Base-by-base conservation (phyloP, 129 eudicot species). In the Erigeron canadensis region DNA sequence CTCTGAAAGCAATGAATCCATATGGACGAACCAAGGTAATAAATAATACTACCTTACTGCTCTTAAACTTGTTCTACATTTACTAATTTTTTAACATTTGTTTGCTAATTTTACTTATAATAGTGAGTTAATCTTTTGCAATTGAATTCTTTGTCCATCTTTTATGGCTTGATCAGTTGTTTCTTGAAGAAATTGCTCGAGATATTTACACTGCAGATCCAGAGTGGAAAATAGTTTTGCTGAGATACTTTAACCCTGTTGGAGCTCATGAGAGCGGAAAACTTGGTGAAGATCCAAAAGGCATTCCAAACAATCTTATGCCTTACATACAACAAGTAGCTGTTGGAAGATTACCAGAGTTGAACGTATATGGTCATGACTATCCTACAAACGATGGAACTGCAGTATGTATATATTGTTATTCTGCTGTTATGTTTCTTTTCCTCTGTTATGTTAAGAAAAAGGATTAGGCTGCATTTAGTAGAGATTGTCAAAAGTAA, bases 21-120 rank as follows among this genome's bases (percentile, higher is more conserved):
- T 94, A 94, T 81, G 99, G 99, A 11, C 99, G 99, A 40, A 95
- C 99, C 17, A 95, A 95, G 99, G 99, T 95, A 70, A 16, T 53
- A 13, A 70, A 16, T 53, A 13, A 16, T 28, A 28, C 56, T 11
- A 34, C 46, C 61, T 39, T 42, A 15, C 43, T 46, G 12, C 38
- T 67, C 23, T 3, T 37, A 46, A 39, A 58, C 74, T 10, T 65
- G 53, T 16, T 67, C 38, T 11, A 28, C 56, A 5, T 61, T 5
- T 16, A 19, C 41, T 59, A 15, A 58, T 50, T 4, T 18, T 68
- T 13, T 41, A 39, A 18, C 61, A 38, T 42, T 53, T 34, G 34
- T 39, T 50, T 50, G 56, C 19, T 50, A 12, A 8, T 50, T 50
- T 7, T 50, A 50, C 34, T 28, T 1, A 28, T 28, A 28, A 28